A percentile compares a stretch with the other conserved stretches of the same genome.
Conservation (phyloP, 2,329 filamentous ascomycete genomes). For the Pyrenophora seminiperda region DNA sequence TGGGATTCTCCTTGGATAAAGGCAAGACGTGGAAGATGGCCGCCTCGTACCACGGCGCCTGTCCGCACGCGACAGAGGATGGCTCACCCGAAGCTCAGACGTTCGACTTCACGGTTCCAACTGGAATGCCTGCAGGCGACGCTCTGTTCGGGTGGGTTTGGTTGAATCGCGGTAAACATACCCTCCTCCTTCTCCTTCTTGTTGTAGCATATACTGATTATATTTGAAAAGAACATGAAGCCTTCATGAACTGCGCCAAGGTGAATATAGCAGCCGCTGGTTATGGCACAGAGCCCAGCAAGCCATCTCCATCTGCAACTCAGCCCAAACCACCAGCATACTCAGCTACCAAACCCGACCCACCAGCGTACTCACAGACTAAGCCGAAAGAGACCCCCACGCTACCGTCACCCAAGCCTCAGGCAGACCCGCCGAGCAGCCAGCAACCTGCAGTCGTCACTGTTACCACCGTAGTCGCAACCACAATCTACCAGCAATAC, state of each 20-base stretch:
- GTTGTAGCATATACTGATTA: no score
- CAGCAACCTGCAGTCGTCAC: conserved; percentile 9
- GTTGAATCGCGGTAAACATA: conserved; percentile 57
- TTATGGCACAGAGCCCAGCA: conserved; percentile 8
- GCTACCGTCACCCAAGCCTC: conserved; percentile 6
- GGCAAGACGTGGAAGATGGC: conserved; percentile 54
- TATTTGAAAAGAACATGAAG: no score
- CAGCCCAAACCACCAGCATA: conserved; percentile 17
- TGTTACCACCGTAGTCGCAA: conserved; percentile 12
- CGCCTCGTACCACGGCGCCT: conserved; percentile 55
- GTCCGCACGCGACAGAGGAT: conserved; percentile 49
- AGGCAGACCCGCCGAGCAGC: conserved; percentile 6
- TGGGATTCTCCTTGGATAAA: conserved; percentile 52
- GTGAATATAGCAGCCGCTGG: conserved; percentile 48
- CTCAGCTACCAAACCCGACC: conserved; percentile 17
- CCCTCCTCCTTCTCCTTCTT: no score
- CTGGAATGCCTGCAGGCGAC: conserved; percentile 50
- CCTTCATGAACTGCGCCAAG: conserved; percentile 54
- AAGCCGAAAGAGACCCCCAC: conserved; percentile 16
- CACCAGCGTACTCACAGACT: conserved; percentile 14
- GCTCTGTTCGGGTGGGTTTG: conserved; percentile 56
- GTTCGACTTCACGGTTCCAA: conserved; percentile 54
- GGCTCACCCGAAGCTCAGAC: conserved; percentile 50
- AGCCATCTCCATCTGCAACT: conserved; percentile 18
- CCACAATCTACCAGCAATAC: conserved; percentile 7